A percentile compares a stretch with the other conserved stretches of the same genome.
Evolutionary conservation across 2,329 filamentous ascomycete species (phyloP).

Genomic region (Calonectria pseudoreteaudii): DNA sequence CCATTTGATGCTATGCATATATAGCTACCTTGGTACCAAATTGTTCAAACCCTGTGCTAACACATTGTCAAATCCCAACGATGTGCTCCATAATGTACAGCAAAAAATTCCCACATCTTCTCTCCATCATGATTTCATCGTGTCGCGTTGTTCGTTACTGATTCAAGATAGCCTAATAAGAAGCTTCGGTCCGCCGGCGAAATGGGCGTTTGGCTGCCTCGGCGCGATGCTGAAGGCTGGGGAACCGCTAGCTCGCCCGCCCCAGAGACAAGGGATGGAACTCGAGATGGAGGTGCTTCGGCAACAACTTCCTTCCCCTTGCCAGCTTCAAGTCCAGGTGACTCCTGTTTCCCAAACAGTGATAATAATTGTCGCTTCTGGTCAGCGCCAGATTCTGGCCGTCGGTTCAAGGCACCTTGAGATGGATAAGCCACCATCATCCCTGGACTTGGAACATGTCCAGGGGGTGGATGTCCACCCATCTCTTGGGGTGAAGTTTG

Average conservation of each 20-base stretch:
- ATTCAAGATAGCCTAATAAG: slow-evolving; percentile 79
- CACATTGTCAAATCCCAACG: slow-evolving; percentile 26
- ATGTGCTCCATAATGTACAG: slow-evolving; percentile 33
- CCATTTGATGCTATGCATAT: slow-evolving; percentile 3
- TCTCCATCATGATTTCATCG: slow-evolving; percentile 39
- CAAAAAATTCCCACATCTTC: slow-evolving; percentile 11
- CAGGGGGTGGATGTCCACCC: slow-evolving; percentile 33
- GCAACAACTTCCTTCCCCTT: slow-evolving; percentile 41
- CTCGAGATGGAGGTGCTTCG: slow-evolving; percentile 48
- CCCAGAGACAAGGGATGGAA: slow-evolving; percentile 59
- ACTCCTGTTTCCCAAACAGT: slow-evolving; percentile 67
- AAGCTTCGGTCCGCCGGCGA: slow-evolving; percentile 81
- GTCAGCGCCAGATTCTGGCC: slow-evolving; percentile 43
- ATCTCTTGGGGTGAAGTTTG: slow-evolving; percentile 36
- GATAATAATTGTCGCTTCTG: slow-evolving; percentile 63
- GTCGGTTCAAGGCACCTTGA: slow-evolving; percentile 23
- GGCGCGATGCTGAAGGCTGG: slow-evolving; percentile 49
- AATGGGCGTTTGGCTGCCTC: slow-evolving; percentile 66
- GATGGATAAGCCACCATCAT: slow-evolving; percentile 32
- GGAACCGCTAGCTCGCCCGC: slow-evolving; percentile 44
- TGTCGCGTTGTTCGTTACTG: slow-evolving; percentile 56
- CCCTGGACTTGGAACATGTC: slow-evolving; percentile 32
- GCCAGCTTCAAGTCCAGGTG: slow-evolving; percentile 38
- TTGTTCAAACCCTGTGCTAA: slow-evolving; percentile 2
- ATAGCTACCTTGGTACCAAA: background rate